Conservation (phyloP, 169 alveolate genomes). For the Cryptosporidium sp. region DNA sequence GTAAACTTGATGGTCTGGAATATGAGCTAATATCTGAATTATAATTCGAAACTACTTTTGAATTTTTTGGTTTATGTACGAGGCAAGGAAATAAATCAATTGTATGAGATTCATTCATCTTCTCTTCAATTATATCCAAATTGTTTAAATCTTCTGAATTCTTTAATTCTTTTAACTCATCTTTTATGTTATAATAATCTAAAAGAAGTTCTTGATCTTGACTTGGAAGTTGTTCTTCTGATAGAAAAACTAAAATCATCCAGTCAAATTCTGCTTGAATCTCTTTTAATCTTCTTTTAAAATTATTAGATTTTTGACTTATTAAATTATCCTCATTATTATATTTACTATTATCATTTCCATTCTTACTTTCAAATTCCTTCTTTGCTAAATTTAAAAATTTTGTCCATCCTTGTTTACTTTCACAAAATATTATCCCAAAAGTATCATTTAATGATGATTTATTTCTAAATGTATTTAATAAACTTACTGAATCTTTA, state of each 20-base stretch:
- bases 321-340: neutral
- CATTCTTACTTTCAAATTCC: neutral
- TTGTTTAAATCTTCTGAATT: neutral
- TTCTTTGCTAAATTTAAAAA: slow-evolving; percentile 1
- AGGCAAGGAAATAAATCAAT: slow-evolving; percentile 22
- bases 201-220: slow-evolving; percentile 41
- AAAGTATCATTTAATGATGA: neutral
- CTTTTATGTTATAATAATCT: slow-evolving; percentile 12
- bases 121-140: slow-evolving; percentile 10
- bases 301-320: neutral
- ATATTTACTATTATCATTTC: neutral
- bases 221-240: slow-evolving; percentile 30
- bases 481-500: neutral
- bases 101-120: neutral
- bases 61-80: slow-evolving; percentile 23
- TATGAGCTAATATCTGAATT: slow-evolving; percentile 5
- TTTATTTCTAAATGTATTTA: neutral
- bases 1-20: slow-evolving; percentile 18
- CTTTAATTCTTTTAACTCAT: neutral
- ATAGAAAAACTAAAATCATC: slow-evolving; percentile 23
- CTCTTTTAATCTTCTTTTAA: slow-evolving; percentile 27
- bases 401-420: slow-evolving; percentile 19
- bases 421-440: slow-evolving; percentile 26
- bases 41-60: neutral
- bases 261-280: slow-evolving; percentile 32